Evolutionary conservation across 2,329 filamentous ascomycete species (phyloP).

Genomic region (Elsinoe necatrix): DNA sequence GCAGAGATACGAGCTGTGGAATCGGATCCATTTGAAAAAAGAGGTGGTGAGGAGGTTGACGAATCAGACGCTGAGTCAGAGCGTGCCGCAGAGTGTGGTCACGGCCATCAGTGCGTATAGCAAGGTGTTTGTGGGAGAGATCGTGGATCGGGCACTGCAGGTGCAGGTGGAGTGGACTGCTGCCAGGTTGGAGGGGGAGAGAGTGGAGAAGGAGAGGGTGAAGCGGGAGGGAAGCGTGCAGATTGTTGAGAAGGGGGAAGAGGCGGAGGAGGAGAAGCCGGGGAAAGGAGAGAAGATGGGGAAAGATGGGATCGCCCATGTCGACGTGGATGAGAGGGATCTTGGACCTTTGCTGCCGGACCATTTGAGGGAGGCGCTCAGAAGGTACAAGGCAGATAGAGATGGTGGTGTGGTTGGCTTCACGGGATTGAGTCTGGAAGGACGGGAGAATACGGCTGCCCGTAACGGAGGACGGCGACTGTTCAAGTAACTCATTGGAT

Average conservation of each 20-base stretch:
- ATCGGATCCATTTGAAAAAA: conserved; percentile 59
- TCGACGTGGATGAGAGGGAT: conserved; percentile 27
- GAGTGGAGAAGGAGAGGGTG: conserved; percentile 40
- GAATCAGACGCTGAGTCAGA: conserved; percentile 73
- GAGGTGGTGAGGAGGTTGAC: conserved; percentile 65
- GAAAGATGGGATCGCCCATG: conserved; percentile 20
- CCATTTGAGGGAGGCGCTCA: conserved; percentile 63
- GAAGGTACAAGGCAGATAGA: conserved; percentile 55
- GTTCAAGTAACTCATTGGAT: conserved; percentile 30
- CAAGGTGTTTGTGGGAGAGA: conserved; percentile 68
- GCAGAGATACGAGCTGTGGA: conserved; percentile 62
- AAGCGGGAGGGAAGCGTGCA: conserved; percentile 16
- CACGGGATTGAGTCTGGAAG: conserved; percentile 42
- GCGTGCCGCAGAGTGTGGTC: conserved; percentile 63
- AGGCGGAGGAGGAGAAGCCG: background rate
- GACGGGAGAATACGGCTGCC: conserved; percentile 36
- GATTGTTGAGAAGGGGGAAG: conserved; percentile 29
- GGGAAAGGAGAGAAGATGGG: conserved; percentile 1
- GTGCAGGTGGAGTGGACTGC: conserved; percentile 65
- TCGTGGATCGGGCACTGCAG: conserved; percentile 62
- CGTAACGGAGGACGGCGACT: conserved; percentile 39
- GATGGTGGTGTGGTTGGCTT: conserved; percentile 54
- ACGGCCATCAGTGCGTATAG: conserved; percentile 67
- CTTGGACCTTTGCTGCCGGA: conserved; percentile 60
- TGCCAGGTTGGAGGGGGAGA: conserved; percentile 43